Evolutionary conservation across 129 eudicot species (phyloP), one percentile per base, ranked within the genome.

Genomic region (carrot (Daucus carota)): DNA sequence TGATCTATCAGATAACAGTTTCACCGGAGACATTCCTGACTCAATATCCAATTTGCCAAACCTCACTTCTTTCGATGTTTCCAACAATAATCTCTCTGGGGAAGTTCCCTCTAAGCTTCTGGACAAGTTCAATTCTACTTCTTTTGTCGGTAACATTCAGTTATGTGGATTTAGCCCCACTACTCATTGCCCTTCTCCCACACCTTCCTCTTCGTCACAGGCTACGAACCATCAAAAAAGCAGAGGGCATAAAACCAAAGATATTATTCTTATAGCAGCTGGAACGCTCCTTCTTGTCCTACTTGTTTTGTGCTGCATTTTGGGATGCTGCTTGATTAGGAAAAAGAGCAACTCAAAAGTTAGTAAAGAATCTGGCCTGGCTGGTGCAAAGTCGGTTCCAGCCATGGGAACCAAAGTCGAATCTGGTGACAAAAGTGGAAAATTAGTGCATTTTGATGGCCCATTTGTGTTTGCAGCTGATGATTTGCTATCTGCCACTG

Each of bases 391-490:
- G 84, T 66, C 84, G 1, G 80, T 75, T 18, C 84, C 85, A 10
- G 82, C 82, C 3, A 87, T 69, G 13, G 88, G 74, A 8, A 66
- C 70, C 40, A 97, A 87, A 44, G 85, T 72, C 17, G 92, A 82
- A 73, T 82, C 90, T 15, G 50, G 74, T 15, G 98, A 88, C 24
- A 83, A 81, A 2, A 96, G 97, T 3, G 99, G 99, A 10, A 95
- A 95, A 45, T 59, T 95, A 71, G 97, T 95, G 66, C 97, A 91
- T 76, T 91, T 95, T 65, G 96, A 93, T 31, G 99, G 99, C 1
- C 83, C 94, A 4, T 85, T 85, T 52, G 94, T 89, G 62, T 95
- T 95, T 70, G 86, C 96, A 4, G 99, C 96, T 32, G 92, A 95
- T 57, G 97, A 91, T 88, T 81, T 95, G 83, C 74, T 95, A 14